Evolutionary conservation across 2,329 filamentous ascomycete genomes (phyloP), one percentile per base, ranked within the genome.

Genomic region (Aspergillus candidus): DNA sequence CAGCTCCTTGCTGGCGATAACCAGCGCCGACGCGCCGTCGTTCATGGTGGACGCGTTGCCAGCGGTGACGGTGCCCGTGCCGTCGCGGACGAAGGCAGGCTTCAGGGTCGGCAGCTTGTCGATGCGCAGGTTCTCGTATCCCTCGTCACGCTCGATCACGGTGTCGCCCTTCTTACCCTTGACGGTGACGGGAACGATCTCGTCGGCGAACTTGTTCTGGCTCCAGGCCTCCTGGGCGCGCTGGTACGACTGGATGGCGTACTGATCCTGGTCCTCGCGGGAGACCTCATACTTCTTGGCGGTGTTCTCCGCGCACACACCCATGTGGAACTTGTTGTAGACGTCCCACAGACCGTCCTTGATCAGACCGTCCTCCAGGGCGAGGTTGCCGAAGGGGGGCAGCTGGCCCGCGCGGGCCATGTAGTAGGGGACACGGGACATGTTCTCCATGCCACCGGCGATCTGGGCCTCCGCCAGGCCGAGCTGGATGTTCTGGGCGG

Each of bases 281-380:
- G 84, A 83, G 51, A 98, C 79, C 1, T 78, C 72, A 67, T 88
- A 79, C 58, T 90, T 91, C 75, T 94, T 95, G 38, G 87, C 93
- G 2, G 91, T 96, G 55, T 84, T 88, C 72, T 98, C 93, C 12
- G 90, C 90, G 63, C 93, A 98, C 57, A 93, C 89, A 35, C 93
- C 93, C 93, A 98, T 98, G 70, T 97, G 93, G 60, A 96, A 86
- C 63, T 95, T 80, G 66, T 94, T 89, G 69, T 96, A 98, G 11
- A 95, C 91, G 63, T 98, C 93, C 74, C 88, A 95, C 49, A 98
- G 71, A 1, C 93, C 93, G 61, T 98, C 93, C 67, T 93, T 93
- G 63, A 97, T 85, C 58, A 98, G 71, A 0, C 91, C 93, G 60
- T 98, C 93, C 66, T 94, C 85, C 68, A 95, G 73, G 68, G 86